A percentile compares a stretch with the other conserved stretches of the same genome.
Evolutionary conservation across 1,284 basidiomycete species (phyloP).

Genomic region (Heterobasidion irregulare): DNA sequence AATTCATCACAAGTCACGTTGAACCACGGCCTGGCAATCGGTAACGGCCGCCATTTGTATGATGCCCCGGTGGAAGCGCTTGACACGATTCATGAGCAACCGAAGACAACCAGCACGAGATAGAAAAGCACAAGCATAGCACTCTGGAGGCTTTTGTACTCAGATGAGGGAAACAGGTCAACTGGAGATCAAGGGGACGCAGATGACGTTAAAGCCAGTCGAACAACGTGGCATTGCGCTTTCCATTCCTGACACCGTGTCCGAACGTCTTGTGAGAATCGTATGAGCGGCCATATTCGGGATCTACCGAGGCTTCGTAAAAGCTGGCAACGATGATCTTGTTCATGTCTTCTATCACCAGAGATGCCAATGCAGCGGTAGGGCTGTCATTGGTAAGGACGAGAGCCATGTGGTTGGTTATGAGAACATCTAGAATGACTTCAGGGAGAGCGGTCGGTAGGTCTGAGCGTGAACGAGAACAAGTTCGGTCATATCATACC

Average conservation of each 20-base stretch:
- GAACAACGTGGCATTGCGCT: conserved; percentile 9
- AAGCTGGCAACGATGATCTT: conserved; percentile 10
- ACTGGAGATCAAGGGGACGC: background rate
- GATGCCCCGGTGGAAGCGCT: background rate
- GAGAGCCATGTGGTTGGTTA: too few relatives aligned
- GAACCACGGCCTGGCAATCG: background rate
- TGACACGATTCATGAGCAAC: background rate
- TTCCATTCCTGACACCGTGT: conserved; percentile 3
- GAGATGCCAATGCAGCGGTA: background rate
- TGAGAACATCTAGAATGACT: too few relatives aligned
- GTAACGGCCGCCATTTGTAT: background rate
- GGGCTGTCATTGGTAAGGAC: conserved; percentile 10
- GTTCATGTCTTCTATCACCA: conserved; percentile 11
- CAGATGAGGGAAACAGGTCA: background rate
- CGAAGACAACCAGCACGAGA: too few relatives aligned
- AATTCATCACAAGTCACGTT: background rate
- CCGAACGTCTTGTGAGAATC: conserved; percentile 13
- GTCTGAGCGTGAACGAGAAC: too few relatives aligned
- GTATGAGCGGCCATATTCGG: conserved; percentile 14
- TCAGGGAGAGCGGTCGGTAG: too few relatives aligned
- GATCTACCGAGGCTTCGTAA: conserved; percentile 18
- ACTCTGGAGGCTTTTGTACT: background rate
- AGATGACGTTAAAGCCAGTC: conserved; percentile 10
- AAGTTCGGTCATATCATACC: too few relatives aligned
- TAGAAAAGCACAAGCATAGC: background rate